These are phyloP conservation scores for Diatrype stigma DNA, from an alignment of 2,329 filamentous ascomycete genomes.

Conservation along the genomic window DNA sequence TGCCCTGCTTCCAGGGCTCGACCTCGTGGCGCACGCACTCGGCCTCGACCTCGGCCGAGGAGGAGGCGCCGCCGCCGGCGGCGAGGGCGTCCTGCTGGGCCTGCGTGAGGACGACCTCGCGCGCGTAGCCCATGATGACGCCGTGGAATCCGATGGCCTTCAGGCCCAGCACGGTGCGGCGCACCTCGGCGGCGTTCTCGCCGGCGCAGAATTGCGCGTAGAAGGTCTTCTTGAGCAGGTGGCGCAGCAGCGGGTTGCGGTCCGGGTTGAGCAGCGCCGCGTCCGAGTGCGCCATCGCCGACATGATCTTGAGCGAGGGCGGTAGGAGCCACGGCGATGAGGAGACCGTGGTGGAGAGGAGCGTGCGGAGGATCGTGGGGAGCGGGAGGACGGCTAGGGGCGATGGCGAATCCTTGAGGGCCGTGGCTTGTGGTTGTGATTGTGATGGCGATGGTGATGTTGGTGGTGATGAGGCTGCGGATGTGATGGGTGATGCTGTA, in stretches of 20 bases:
- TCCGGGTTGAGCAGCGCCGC: slow-evolving; percentile 68
- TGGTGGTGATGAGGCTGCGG: too few relatives aligned
- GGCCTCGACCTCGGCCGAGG: slow-evolving; percentile 39
- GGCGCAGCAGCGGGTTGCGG: slow-evolving; percentile 65
- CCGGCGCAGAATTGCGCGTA: slow-evolving; percentile 92
- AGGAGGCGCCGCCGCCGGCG: slow-evolving; percentile 32
- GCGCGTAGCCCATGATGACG: slow-evolving; percentile 79
- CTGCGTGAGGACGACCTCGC: slow-evolving; percentile 69
- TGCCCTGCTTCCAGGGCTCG: slow-evolving; percentile 67
- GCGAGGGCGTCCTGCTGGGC: slow-evolving; percentile 43
- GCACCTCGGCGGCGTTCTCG: slow-evolving; percentile 66
- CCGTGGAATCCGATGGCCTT: slow-evolving; percentile 76
- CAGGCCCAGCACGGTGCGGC: slow-evolving; percentile 58
- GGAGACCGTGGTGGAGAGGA: slow-evolving; percentile 65
- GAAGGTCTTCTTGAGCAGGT: slow-evolving; percentile 73
- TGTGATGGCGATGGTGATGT: slow-evolving; percentile 3
- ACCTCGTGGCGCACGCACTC: slow-evolving; percentile 57
- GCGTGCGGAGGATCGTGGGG: slow-evolving; percentile 62
- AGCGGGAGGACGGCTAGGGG: slow-evolving; percentile 65
- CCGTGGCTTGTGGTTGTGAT: not conserved
- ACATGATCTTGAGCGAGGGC: slow-evolving; percentile 66
- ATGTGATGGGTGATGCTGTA: slow-evolving; percentile 13
- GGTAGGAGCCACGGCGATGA: slow-evolving; percentile 65
- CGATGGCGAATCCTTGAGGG: slow-evolving; percentile 15
- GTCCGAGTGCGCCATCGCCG: slow-evolving; percentile 64